These are phyloP conservation scores for Komagataella pseudopastoris DNA, from an alignment of 805 yeast species.

Conservation along the genomic window DNA sequence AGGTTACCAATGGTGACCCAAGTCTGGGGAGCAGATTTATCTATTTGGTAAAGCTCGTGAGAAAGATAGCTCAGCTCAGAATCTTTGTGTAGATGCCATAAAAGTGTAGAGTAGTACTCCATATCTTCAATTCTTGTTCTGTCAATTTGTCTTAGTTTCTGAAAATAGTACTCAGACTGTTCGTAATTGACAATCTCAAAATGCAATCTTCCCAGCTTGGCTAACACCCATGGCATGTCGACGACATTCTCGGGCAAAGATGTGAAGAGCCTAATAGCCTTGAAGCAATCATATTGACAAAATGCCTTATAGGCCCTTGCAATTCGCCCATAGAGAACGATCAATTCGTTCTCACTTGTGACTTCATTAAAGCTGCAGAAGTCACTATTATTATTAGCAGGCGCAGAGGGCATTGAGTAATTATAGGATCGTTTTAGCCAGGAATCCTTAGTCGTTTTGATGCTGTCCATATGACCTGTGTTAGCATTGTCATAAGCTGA, in stretches of 20 bases:
- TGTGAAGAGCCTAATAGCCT: constrained; percentile 60
- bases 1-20: constrained; percentile 92
- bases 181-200: constrained; percentile 82
- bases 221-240: constrained; percentile 74
- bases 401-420: not conserved
- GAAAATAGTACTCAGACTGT: constrained; percentile 54
- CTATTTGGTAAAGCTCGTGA: constrained; percentile 60
- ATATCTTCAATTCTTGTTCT: constrained; percentile 74
- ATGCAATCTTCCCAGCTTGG: constrained; percentile 67
- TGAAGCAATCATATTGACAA: constrained; percentile 60
- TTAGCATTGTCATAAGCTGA: not conserved
- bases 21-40: constrained; percentile 59
- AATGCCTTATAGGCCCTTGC: constrained; percentile 51
- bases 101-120: constrained; percentile 80
- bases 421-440: not conserved
- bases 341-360: constrained; percentile 24
- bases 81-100: constrained; percentile 87
- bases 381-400: not conserved
- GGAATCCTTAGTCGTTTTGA: not conserved
- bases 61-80: constrained; percentile 70
- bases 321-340: constrained; percentile 34
- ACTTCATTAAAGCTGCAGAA: not conserved
- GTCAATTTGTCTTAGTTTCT: constrained; percentile 50
- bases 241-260: constrained; percentile 49
- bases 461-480: not conserved